Evolutionary conservation across 2,329 filamentous ascomycete genomes (phyloP), one percentile per base, ranked within the genome.

Genomic region (Clonostachys rhizophaga): DNA sequence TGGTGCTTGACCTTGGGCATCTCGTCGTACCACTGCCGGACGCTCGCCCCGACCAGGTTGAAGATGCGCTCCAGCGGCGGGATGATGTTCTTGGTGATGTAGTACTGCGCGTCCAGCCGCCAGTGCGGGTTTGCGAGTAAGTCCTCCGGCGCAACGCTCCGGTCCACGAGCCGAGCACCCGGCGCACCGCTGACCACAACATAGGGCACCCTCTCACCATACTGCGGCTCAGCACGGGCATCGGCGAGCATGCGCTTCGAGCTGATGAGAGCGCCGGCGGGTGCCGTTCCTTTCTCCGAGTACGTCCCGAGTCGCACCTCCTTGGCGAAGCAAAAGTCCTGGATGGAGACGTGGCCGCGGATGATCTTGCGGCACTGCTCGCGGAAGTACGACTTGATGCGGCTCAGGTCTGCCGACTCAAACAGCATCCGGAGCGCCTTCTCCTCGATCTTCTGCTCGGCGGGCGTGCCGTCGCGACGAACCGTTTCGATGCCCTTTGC

Each of bases 401-500:
- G 81, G 57, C 87, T 94, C 14, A 99, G 76, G 65, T 99, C 92
- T 16, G 87, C 81, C 0, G 91, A 96, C 44, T 91, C 85, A 59
- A 99, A 99, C 2, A 99, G 78, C 3, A 95, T 78, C 60, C 89
- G 91, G 35, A 99, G 74, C 0, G 89, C 87, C 57, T 89, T 94
- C 64, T 97, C 94, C 66, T 96, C 90, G 42, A 99, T 95, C 71
- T 94, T 96, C 62, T 97, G 92, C 66, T 96, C 90, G 0, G 91
- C 92, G 0, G 92, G 91, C 1, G 91, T 97, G 37, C 94, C 94
- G 62, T 99, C 94, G 43, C 94, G 82, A 2, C 95, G 84, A 8
- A 99, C 92, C 0, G 95, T 99, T 71, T 99, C 95, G 53, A 97
- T 99, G 33, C 95, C 94, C 66, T 99, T 99, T 48, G 94, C 95